Percentiles rank a stretch among this genome's conserved stretches.
These are phyloP conservation scores for Hymenoscyphus fraxineus DNA, from an alignment of 2,329 filamentous ascomycete species.

Conservation along the genomic window DNA sequence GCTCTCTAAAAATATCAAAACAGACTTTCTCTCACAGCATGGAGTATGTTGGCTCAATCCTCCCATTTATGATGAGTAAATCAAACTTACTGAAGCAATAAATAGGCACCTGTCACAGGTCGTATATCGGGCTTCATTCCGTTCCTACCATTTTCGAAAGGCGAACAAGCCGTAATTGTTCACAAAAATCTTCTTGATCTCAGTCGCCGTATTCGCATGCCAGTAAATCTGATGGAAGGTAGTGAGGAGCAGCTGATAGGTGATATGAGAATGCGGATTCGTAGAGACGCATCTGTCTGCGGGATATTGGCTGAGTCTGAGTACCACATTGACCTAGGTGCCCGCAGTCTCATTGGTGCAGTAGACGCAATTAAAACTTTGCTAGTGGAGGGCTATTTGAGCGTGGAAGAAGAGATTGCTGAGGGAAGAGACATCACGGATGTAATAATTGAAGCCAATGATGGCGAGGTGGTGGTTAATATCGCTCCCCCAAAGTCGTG, in stretches of 20 bases:
- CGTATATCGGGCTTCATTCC: conserved; percentile 42
- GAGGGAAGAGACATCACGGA: conserved; percentile 23
- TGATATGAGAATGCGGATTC: conserved; percentile 34
- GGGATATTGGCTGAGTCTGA: conserved; percentile 30
- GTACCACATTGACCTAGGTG: conserved; percentile 37
- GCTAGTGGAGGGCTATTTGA: conserved; percentile 33
- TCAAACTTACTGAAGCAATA: background rate
- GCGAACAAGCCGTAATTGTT: conserved; percentile 41
- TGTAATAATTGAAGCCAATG: conserved; percentile 26
- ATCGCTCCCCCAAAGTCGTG: background rate
- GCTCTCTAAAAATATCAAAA: conserved; percentile 27
- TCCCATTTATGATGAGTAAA: background rate
- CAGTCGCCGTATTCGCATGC: conserved; percentile 25
- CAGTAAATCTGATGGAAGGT: conserved; percentile 32
- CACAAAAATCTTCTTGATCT: conserved; percentile 42
- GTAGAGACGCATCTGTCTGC: conserved; percentile 34
- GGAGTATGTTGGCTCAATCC: background rate
- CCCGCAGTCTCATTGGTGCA: conserved; percentile 32
- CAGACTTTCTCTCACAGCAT: conserved; percentile 21
- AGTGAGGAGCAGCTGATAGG: conserved; percentile 34
- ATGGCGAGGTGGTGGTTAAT: conserved; percentile 12
- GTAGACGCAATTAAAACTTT: conserved; percentile 27
- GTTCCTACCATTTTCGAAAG: conserved; percentile 40
- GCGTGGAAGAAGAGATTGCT: conserved; percentile 32
- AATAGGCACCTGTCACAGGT: conserved; percentile 40